phyloP scores from a whole-genome alignment of 768 basidiomycete genomes.

The Podaxis pistillaris region DNA sequence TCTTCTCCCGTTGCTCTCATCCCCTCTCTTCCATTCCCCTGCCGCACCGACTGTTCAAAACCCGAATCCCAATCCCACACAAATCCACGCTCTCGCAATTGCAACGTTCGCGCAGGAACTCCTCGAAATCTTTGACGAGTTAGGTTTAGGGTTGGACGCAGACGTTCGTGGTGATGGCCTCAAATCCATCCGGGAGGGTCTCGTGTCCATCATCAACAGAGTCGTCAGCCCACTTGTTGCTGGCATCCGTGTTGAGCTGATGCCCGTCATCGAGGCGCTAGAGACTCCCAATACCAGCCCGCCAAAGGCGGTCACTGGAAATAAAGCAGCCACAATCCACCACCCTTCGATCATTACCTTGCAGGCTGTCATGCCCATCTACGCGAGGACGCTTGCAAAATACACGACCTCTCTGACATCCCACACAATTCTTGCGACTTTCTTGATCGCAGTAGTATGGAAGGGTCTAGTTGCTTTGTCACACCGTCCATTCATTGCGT shows the following conservation, averaged over 20 bases:
- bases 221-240: constrained; percentile 64
- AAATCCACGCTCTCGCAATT: constrained; percentile 68
- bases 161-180: constrained; percentile 69
- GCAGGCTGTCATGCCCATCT: constrained; percentile 59
- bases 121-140: constrained; percentile 65
- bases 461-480: constrained; percentile 69
- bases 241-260: constrained; percentile 59
- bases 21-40: constrained; percentile 55
- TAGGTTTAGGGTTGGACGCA: constrained; percentile 58
- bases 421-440: constrained; percentile 62
- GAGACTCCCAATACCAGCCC: constrained; percentile 41
- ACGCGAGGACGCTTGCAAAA: constrained; percentile 54
- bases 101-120: constrained; percentile 74
- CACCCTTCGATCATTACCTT: constrained; percentile 65
- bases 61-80: constrained; percentile 60
- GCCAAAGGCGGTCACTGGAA: constrained; percentile 28
- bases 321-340: constrained; percentile 30
- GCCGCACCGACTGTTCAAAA: constrained; percentile 48
- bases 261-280: constrained; percentile 60
- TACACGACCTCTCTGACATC: constrained; percentile 53
- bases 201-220: constrained; percentile 65
- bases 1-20: constrained; percentile 64
- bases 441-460: constrained; percentile 76
- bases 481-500: constrained; percentile 47
- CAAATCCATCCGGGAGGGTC: constrained; percentile 65